Base-by-base conservation (phyloP, 2,329 filamentous ascomycete species). In the Colletotrichum sp. region DNA sequence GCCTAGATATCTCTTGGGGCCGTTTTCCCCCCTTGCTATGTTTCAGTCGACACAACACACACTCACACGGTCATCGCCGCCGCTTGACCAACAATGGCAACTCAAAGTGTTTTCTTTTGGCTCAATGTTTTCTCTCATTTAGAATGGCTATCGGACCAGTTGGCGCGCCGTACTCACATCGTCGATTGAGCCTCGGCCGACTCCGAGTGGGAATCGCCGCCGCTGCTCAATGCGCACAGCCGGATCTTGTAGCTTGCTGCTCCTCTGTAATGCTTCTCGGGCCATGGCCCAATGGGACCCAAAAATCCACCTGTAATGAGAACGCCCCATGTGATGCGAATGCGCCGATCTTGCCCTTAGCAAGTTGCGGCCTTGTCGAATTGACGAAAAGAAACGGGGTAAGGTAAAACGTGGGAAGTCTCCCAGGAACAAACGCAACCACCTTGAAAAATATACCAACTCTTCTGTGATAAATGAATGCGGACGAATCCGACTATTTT, bases 251-350 rank as follows among this genome's bases (percentile, higher is more conserved):
- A 59, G 63, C 26, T 72, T 24, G 67, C 57, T 71, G n/a, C 26
- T 26, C 69, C 55, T 55, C 57, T 57, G 69, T 71, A 49, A 72
- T 76, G 70, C 64, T 72, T 49, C 55, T 16, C 34, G 63, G 32
- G 72, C 62, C 34, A 30, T 64, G 44, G 24, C 55, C 63, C 34
- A 75, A 66, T 26, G 28, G 49, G 52, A 21, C 32, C 69, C 44
- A 32, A 24, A 24, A 60, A 73, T 59, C 63, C 64, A 30, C 65
- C 63, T 59, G 57, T 73, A 72, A 68, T 52, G 57, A 76, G 39
- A 76, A 76, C 73, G 70, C 73, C 70, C 65, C 57, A 64, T 76
- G 64, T 71, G 44, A 76, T 76, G 73, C 70, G 57, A 68, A 73
- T 44, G 39, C 39, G 64, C 73, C 57, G 21, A 68, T 64, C 57